Base-by-base conservation (phyloP, 257 asterid genomes). In the Nicotiana noctiflora region DNA sequence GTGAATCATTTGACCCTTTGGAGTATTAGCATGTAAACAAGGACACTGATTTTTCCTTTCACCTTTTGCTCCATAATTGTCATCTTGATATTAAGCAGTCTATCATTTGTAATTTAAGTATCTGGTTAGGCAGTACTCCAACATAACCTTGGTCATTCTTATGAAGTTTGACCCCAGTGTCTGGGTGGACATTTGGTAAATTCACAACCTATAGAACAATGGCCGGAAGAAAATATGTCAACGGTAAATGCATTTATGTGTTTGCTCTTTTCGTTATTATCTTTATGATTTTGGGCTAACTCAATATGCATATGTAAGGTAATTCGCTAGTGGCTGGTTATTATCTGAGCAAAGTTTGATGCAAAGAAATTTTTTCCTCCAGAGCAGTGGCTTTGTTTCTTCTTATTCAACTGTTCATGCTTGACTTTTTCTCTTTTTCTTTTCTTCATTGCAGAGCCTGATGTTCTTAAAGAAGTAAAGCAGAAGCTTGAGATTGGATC, bases 391-490 rank as follows among this genome's bases (percentile, higher is more conserved):
- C 61, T 46, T 14, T 44, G 77, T 46, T 21, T 70, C 21, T 44
- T 46, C 37, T 72, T 72, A 6, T 14, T 23, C 78, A 72, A 46
- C 60, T 23, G 37, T 21, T 46, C 78, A 46, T 46, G 60, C n/a
- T 72, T 23, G 59, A 1, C 15, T 72, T 46, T n/a, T 72, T 72
- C 14, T 72, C 60, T 0, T 46, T 72, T 70, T 8, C 21, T 65
- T 81, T 55, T 8, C 86, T 52, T 81, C 49, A 79, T 83, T 85
- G 86, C 94, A 95, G 99, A 95, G 88, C 99, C 97, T 80, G 99
- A 93, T 82, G 94, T 95, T 81, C 96, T 81, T 83, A 93, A 87
- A 87, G 99, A 95, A 87, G 98, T 95, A 88, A 95, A 93, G 89
- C 93, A 89, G 88, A 95, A 93, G 85, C 92, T 95, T 40, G 99